Evolutionary conservation across 306 rosid genomes (phyloP).

Genomic region (Dalbergia oliveri): DNA sequence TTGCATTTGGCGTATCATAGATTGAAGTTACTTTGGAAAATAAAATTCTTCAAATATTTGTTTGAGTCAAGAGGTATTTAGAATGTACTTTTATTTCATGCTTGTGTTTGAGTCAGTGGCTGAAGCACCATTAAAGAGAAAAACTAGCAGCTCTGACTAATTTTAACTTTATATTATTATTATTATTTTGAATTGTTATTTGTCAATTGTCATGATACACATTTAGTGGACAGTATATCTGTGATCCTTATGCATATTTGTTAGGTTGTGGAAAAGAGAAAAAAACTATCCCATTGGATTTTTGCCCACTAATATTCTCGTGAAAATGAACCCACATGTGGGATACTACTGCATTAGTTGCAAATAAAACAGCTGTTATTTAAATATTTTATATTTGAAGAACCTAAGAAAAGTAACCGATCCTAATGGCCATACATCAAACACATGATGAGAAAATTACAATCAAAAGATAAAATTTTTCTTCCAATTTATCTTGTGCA

Average conservation of each 20-base stretch:
- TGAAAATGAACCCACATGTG: background rate
- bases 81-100: background rate
- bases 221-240: background rate
- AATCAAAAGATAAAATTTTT: background rate
- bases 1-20: background rate
- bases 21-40: background rate
- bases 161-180: background rate
- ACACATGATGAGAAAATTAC: background rate
- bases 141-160: background rate
- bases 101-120: background rate
- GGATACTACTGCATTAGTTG: conserved; percentile 7
- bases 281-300: background rate
- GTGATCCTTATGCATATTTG: background rate
- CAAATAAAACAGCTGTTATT: background rate
- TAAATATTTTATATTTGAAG: background rate
- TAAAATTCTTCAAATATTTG: background rate
- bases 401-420: background rate
- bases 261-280: background rate
- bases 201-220: background rate
- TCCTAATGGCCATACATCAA: background rate
- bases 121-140: background rate
- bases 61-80: background rate
- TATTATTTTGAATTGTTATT: background rate
- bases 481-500: background rate
- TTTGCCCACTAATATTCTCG: background rate